Percentiles rank a stretch among this genome's conserved stretches.
Evolutionary conservation across 2,329 filamentous ascomycete species (phyloP).

Genomic region (Colletotrichum chrysophilum): DNA sequence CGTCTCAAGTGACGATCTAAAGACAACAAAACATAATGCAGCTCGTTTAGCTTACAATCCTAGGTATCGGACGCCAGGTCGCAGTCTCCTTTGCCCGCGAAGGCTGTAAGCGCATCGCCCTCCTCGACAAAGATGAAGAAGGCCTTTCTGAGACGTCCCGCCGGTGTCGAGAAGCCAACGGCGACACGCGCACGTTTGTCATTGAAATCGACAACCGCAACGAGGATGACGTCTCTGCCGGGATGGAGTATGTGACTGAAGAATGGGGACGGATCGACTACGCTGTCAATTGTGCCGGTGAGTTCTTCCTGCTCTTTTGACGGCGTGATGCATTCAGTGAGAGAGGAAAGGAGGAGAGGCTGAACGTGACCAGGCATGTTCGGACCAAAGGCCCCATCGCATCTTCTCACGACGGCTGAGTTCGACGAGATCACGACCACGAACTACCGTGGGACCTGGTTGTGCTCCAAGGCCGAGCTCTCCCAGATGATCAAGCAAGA

Average conservation of each 20-base stretch:
- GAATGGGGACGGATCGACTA: conserved; percentile 49
- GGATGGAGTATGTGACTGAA: conserved; percentile 35
- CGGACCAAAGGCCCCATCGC: conserved; percentile 38
- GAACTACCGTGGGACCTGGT: conserved; percentile 51
- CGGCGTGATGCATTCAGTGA: not conserved
- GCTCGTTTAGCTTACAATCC: not conserved
- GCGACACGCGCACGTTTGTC: conserved; percentile 28
- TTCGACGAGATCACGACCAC: conserved; percentile 47
- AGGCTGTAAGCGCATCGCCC: conserved; percentile 45
- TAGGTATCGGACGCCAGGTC: conserved; percentile 47
- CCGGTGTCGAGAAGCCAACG: conserved; percentile 31
- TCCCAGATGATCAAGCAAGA: conserved; percentile 49
- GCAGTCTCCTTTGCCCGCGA: conserved; percentile 48
- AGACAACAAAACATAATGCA: not conserved
- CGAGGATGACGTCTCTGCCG: conserved; percentile 35
- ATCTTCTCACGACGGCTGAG: conserved; percentile 36
- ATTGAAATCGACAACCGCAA: conserved; percentile 38
- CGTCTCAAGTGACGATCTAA: not conserved
- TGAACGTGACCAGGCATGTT: conserved; percentile 35
- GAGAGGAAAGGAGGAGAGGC: not conserved
- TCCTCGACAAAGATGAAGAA: conserved; percentile 41
- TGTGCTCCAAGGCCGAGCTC: conserved; percentile 47
- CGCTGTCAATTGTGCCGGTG: conserved; percentile 49
- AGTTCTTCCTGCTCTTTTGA: not conserved
- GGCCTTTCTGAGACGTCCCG: conserved; percentile 37